phyloP scores from a whole-genome alignment of 2,329 filamentous ascomycete species.

The Aspergillus sojae region DNA sequence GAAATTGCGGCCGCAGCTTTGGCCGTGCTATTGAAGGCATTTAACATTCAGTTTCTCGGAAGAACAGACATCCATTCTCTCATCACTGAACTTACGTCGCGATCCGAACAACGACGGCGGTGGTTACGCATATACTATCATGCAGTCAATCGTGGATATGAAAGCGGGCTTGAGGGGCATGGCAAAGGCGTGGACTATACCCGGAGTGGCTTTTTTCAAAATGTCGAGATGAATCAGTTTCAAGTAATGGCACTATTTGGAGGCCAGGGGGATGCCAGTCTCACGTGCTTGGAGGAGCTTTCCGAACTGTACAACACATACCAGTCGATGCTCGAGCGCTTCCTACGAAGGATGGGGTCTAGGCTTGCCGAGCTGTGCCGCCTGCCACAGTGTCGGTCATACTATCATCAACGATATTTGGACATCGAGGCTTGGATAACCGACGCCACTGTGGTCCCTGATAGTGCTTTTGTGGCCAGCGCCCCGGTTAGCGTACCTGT shows the following conservation, averaged over 20 bases:
- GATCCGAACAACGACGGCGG: slow-evolving; percentile 5
- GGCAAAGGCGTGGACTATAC: too few relatives aligned
- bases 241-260: slow-evolving; percentile 22
- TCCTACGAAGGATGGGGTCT: slow-evolving; percentile 13
- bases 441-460: slow-evolving; percentile 29
- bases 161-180: neutral
- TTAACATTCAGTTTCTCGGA: slow-evolving; percentile 16
- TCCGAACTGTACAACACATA: slow-evolving; percentile 20
- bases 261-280: slow-evolving; percentile 23
- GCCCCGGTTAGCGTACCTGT: slow-evolving; percentile 45
- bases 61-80: slow-evolving; percentile 19
- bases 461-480: slow-evolving; percentile 35
- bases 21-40: slow-evolving; percentile 9
- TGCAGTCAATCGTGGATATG: neutral
- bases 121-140: slow-evolving; percentile 20
- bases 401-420: slow-evolving; percentile 12
- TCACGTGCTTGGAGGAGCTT: slow-evolving; percentile 21
- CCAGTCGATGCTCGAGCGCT: slow-evolving; percentile 14
- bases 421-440: slow-evolving; percentile 23
- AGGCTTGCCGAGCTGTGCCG: slow-evolving; percentile 14
- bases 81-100: slow-evolving; percentile 1
- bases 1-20: neutral
- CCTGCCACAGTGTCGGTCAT: slow-evolving; percentile 7
- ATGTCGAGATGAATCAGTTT: slow-evolving; percentile 14
- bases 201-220: slow-evolving; percentile 16